These are phyloP conservation scores for Chrysosporium queenslandicum DNA, from an alignment of 2,329 filamentous ascomycete genomes.

Conservation along the genomic window DNA sequence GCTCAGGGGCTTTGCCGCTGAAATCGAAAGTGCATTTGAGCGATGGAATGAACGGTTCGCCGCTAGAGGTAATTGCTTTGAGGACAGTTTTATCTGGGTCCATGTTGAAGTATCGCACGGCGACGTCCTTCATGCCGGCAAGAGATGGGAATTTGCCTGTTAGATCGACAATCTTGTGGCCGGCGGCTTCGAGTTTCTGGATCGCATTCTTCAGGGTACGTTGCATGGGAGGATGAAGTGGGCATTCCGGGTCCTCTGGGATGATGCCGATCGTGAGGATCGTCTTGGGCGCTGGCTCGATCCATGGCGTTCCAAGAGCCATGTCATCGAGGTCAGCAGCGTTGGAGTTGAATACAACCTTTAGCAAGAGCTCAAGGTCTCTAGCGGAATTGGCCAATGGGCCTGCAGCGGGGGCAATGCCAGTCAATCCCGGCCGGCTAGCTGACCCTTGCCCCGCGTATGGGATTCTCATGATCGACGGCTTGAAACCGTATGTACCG, in stretches of 20 bases:
- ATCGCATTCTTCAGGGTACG: conserved; percentile 46
- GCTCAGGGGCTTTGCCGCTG: neutral
- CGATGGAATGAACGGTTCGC: conserved; percentile 1
- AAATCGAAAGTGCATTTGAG: neutral
- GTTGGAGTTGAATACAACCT: conserved; percentile 1
- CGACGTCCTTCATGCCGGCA: neutral
- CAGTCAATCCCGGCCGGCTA: neutral
- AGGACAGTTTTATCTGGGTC: neutral
- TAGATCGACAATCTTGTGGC: conserved; percentile 40
- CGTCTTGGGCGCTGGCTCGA: neutral
- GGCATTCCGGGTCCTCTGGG: conserved; percentile 42
- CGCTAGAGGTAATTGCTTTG: neutral
- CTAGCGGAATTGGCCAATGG: neutral
- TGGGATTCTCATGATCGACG: conserved; percentile 1
- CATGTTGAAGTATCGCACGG: neutral
- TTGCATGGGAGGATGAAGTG: conserved; percentile 48
- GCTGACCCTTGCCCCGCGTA: neutral
- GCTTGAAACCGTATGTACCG: conserved; percentile 49
- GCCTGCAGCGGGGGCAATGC: neutral
- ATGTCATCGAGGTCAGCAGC: neutral
- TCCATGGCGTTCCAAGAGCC: neutral
- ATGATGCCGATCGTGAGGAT: conserved; percentile 41
- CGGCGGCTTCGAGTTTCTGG: conserved; percentile 41
- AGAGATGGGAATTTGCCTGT: neutral
- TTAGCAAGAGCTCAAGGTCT: neutral